phyloP scores from a whole-genome alignment of 768 basidiomycete genomes.

The Lactarius hengduanensis region DNA sequence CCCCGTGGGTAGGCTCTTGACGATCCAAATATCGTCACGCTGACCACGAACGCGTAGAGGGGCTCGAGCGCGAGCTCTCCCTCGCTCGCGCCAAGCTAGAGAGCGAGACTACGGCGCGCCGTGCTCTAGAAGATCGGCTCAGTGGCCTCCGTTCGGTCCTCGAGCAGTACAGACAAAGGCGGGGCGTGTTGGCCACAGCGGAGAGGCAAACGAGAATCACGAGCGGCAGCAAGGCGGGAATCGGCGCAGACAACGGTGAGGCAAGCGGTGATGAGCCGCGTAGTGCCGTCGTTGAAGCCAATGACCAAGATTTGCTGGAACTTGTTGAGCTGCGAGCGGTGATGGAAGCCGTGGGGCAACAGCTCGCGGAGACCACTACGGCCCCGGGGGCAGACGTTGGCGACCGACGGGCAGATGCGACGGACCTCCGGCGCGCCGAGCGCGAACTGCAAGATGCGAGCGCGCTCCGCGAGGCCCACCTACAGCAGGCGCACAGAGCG shows the following conservation, averaged over 20 bases:
- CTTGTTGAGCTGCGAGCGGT: conserved; percentile 68
- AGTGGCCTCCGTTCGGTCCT: conserved; percentile 51
- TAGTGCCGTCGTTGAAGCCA: conserved; percentile 86
- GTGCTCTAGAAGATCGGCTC: conserved; percentile 63
- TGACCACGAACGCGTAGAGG: conserved; percentile 50
- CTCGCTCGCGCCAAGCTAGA: conserved; percentile 61
- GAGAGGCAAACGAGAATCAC: conserved; percentile 54
- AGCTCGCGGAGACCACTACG: conserved; percentile 58
- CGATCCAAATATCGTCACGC: conserved; percentile 1
- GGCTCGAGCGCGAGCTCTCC: conserved; percentile 61
- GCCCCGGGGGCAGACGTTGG: conserved; percentile 52
- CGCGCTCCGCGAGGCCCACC: conserved; percentile 63
- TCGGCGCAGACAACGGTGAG: conserved; percentile 38
- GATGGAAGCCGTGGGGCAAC: conserved; percentile 56
- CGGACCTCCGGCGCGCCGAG: conserved; percentile 64
- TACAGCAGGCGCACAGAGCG: conserved; percentile 59
- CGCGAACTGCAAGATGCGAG: conserved; percentile 67
- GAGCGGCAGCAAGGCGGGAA: not conserved
- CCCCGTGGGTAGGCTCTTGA: conserved; percentile 52
- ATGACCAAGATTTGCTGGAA: conserved; percentile 87
- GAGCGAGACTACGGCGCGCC: conserved; percentile 54
- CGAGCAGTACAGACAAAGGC: conserved; percentile 51
- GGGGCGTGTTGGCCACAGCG: conserved; percentile 60
- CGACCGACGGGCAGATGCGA: conserved; percentile 51
- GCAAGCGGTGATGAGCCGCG: conserved; percentile 70